phyloP scores from a whole-genome alignment of 805 yeast species.

The Suhomyces emberorum region DNA sequence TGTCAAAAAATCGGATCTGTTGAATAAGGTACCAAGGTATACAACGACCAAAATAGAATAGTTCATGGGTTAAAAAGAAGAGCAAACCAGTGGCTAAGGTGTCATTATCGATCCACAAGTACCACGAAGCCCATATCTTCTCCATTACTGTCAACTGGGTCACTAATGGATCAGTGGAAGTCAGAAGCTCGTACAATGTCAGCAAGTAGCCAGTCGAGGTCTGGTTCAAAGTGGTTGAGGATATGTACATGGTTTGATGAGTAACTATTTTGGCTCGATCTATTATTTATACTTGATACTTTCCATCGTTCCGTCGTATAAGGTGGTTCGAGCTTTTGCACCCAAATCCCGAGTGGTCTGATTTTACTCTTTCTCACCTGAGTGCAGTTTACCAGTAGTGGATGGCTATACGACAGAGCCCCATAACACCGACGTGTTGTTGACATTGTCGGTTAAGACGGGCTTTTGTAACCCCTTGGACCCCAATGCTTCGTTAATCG shows the following conservation, averaged over 20 bases:
- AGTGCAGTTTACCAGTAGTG: no score
- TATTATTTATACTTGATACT: no score
- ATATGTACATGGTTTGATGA: neutral
- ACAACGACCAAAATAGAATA: conserved; percentile 58
- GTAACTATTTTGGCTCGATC: neutral
- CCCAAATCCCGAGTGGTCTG: conserved; percentile 3
- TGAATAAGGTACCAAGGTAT: conserved; percentile 58
- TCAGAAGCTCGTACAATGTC: neutral
- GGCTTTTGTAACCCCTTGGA: no score
- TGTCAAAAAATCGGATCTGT: conserved; percentile 48
- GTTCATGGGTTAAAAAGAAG: conserved; percentile 52
- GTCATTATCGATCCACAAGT: conserved; percentile 52
- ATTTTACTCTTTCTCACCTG: no score
- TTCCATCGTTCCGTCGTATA: neutral
- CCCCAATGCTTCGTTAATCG: no score
- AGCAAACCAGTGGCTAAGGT: conserved; percentile 55
- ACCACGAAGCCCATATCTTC: conserved; percentile 55
- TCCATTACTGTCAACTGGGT: conserved; percentile 36
- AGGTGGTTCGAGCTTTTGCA: conserved; percentile 2
- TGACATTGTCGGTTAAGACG: no score
- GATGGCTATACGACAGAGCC: no score
- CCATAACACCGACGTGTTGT: no score
- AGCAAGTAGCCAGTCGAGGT: neutral
- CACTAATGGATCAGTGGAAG: neutral
- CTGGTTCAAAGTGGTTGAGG: neutral